phyloP scores from a whole-genome alignment of 768 basidiomycete species.

The Lentinula guzmanii region DNA sequence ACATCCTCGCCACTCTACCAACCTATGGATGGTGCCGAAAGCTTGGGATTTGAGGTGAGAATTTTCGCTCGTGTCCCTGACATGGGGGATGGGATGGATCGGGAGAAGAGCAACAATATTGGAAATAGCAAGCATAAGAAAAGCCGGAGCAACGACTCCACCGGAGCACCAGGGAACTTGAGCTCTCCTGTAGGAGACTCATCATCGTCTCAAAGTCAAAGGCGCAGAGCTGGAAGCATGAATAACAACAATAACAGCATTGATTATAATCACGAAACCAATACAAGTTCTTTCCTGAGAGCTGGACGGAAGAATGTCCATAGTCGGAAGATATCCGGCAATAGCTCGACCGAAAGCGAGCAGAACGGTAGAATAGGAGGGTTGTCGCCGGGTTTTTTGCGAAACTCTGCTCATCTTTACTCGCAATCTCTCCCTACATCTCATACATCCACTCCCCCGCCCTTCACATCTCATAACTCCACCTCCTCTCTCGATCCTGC shows the following conservation, averaged over 20 bases:
- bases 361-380: slow-evolving; percentile 18
- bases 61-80: slow-evolving; percentile 70
- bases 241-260: slow-evolving; percentile 3
- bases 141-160: slow-evolving; percentile 17
- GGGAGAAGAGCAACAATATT: slow-evolving; percentile 27
- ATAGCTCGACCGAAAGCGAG: slow-evolving; percentile 23
- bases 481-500: slow-evolving; percentile 9
- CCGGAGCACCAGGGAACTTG: slow-evolving; percentile 10
- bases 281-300: not conserved
- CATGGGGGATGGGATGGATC: slow-evolving; percentile 55
- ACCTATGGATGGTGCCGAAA: slow-evolving; percentile 65
- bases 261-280: not conserved
- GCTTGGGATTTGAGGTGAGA: slow-evolving; percentile 69
- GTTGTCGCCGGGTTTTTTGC: slow-evolving; percentile 18
- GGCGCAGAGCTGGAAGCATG: slow-evolving; percentile 9
- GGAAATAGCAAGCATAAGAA: slow-evolving; percentile 12
- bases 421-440: slow-evolving; percentile 11
- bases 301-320: slow-evolving; percentile 18
- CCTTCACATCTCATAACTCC: not conserved
- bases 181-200: slow-evolving; percentile 7
- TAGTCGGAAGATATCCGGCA: slow-evolving; percentile 22
- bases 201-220: slow-evolving; percentile 5
- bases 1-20: slow-evolving; percentile 84
- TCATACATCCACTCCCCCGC: not conserved
- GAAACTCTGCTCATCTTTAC: slow-evolving; percentile 16